phyloP scores from a whole-genome alignment of 352 stramenopile genomes.

The Globisporangium okanoganense region DNA sequence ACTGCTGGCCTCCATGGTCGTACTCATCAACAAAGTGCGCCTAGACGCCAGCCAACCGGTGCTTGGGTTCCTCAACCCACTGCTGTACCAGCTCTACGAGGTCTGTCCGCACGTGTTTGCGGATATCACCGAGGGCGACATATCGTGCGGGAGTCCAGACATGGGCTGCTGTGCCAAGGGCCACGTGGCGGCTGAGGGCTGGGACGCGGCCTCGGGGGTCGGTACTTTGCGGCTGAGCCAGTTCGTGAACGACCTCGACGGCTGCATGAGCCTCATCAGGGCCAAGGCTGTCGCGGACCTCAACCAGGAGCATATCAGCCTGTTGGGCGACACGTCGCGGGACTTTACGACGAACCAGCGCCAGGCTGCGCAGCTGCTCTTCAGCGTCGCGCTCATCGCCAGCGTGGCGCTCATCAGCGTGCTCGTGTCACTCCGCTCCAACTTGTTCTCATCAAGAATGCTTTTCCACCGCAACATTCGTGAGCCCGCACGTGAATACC shows the following conservation, averaged over 20 bases:
- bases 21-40: constrained; percentile 48
- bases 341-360: constrained; percentile 15
- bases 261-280: constrained; percentile 28
- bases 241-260: constrained; percentile 36
- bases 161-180: constrained; percentile 51
- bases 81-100: constrained; percentile 59
- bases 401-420: constrained; percentile 30
- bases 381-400: constrained; percentile 27
- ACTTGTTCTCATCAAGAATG: constrained; percentile 27
- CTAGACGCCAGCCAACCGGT: constrained; percentile 29
- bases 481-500: constrained; percentile 53
- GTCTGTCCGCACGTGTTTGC: constrained; percentile 67
- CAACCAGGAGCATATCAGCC: neutral
- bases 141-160: constrained; percentile 38
- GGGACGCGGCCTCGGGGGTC: constrained; percentile 66
- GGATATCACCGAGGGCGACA: constrained; percentile 63
- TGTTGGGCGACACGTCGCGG: constrained; percentile 19
- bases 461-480: constrained; percentile 30
- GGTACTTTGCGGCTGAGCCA: constrained; percentile 45
- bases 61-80: constrained; percentile 69
- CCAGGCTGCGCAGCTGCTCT: constrained; percentile 23
- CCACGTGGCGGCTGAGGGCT: constrained; percentile 45
- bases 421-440: constrained; percentile 33
- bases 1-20: constrained; percentile 58
- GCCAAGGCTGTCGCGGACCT: neutral